Base-by-base conservation (phyloP, 257 asterid genomes). In the Jacaranda mimosifolia region DNA sequence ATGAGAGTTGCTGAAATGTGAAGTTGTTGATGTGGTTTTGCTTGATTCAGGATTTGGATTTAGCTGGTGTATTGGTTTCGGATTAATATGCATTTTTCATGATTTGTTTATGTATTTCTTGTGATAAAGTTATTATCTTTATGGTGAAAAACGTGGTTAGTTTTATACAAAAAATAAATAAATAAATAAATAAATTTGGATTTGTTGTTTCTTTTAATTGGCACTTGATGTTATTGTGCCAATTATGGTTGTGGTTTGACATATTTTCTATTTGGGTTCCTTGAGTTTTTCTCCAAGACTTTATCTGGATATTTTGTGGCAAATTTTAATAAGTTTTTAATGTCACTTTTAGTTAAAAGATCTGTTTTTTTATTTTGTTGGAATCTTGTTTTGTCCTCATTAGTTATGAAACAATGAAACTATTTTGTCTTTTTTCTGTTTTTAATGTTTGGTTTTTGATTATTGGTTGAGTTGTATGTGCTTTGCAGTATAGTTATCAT, bases 11-110 rank as follows among this genome's bases (percentile, higher is more conserved):
- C 55, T 66, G 0, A 53, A 79, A 81, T 76, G 74, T n/a, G 52
- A 62, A 45, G 43, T 57, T 76, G 17, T 63, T 75, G 70, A 9
- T 76, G 62, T 82, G 63, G 66, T 70, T 63, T 57, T 38, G 80
- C 46, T 76, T 64, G 86, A 70, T 74, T 77, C 43, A 17, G 73
- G 11, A 63, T 76, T 80, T 19, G 62, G 77, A n/a, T 70, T 66
- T 68, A 76, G 70, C 57, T 75, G 72, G 56, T 59, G 39, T 66
- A 21, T 17, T 56, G 73, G 77, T 62, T 64, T 59, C 17, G 80
- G 77, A 48, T 77, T 80, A 52, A 19, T 73, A 45, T 57, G 63
- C 10, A 55, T 63, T 18, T 74, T 78, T 60, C 19, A 64, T 82
- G 81, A 63, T 58, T 70, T 53, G 56, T 14, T 67, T 46, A 4